Evolutionary conservation across 306 rosid species (phyloP), one percentile per base, ranked within the genome.

Genomic region (Prunus persica): DNA sequence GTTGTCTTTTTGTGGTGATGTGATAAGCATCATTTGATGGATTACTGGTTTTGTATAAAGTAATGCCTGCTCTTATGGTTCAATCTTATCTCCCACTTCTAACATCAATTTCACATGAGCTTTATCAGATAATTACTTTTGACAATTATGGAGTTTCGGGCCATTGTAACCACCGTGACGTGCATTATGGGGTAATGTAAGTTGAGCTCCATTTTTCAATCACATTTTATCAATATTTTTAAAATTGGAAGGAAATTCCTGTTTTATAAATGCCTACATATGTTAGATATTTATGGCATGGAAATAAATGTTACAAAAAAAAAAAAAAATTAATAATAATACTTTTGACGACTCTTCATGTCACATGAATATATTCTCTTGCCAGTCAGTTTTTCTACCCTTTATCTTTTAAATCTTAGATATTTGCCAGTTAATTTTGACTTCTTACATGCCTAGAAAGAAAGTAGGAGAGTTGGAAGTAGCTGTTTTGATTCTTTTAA

Each of bases 81-180:
- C 60, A 65, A 54, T 63, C 30, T 15, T 49, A 11, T 60, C 18
- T 34, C 18, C 47, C 34, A 41, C 18, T 58, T 71, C 32, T 38
- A 56, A 49, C 22, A 54, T 65, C 20, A 25, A 55, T 58, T 69
- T 81, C 65, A 50, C 74, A 11, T 74, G 74, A 61, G 28, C 60
- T 71, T 69, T 84, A 41, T 67, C 89, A 95, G 97, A 87, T 95
- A 68, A 84, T 95, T 88, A 89, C 97, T 65, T 95, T 95, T 47
- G 97, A 90, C 81, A 79, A 76, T 34, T 70, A 92, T 61, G 98
- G 97, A 77, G 90, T 95, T 73, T 95, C 98, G 0, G 97, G 98
- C 73, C 98, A 95, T 84, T 89, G 97, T 81, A 92, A 95, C 84
- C 98, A 95, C 67, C 34, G 87, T 71, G 98, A 90, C 45, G 93